Base-by-base conservation (phyloP, 2,329 filamentous ascomycete species). In the Apiospora marii region DNA sequence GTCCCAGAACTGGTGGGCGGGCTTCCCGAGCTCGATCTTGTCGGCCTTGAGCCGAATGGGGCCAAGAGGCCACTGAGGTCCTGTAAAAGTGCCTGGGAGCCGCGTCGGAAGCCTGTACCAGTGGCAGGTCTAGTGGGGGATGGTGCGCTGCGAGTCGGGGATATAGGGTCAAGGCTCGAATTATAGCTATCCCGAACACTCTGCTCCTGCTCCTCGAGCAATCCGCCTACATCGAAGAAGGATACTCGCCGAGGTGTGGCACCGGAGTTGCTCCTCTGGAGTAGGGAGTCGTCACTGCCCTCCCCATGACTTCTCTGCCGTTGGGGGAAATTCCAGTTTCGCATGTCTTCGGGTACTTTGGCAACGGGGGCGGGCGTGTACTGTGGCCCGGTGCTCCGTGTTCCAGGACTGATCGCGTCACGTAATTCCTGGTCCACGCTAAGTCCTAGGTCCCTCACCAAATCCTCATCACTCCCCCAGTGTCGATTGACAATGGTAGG, bases 391-490 rank as follows among this genome's bases (percentile, higher is more conserved):
- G 80, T 79, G 53, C 70, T 19, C 78, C 74, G 49, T 71, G 69
- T 44, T 64, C 75, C 37, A 72, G 68, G 51, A 69, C 72, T 43
- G 73, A 74, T n/a, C 44, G 74, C 75, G 14, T 85, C 83, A 44
- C 87, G 85, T 24, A 91, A 79, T 71, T 88, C 85, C 0, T 85
- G 86, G 51, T 88, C 85, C 4, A 91, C 87, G 16, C 92, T 89
- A 51, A 96, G 90, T 10, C 96, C 95, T 4, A 98, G 79, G 73
- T 92, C 93, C 69, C 93, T 87, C 5, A 97, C 94, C 0, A 98
- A 88, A 80, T 98, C 94, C 79, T 97, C 95, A 77, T 98, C 96
- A 77, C 94, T 98, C 61, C 94, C 95, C 92, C 93, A 96, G 72
- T 93, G 90, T 69, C 90, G 89, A 73, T 91, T 84, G 24, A 1